phyloP scores from a whole-genome alignment of 768 basidiomycete species.

The Tricholoma sp. region DNA sequence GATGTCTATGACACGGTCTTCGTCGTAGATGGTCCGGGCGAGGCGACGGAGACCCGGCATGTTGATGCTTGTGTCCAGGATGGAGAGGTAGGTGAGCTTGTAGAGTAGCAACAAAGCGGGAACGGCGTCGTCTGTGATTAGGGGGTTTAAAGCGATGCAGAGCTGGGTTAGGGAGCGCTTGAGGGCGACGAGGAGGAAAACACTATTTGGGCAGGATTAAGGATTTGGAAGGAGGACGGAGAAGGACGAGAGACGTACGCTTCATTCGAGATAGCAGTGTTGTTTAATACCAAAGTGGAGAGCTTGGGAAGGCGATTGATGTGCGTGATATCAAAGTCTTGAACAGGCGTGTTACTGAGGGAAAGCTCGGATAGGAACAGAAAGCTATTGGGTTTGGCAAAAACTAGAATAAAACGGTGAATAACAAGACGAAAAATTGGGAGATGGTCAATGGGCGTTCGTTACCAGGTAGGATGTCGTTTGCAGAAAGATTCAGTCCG shows the following conservation, averaged over 20 bases:
- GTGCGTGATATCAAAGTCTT: conserved; percentile 44
- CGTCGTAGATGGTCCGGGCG: conserved; percentile 29
- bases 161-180: conserved; percentile 49
- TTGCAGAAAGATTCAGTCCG: conserved; percentile 43
- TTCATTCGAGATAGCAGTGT: conserved; percentile 58
- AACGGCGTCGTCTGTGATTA: conserved; percentile 51
- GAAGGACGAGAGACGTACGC: conserved; percentile 33
- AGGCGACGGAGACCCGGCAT: conserved; percentile 57
- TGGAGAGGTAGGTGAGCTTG: conserved; percentile 44
- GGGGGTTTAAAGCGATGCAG: conserved; percentile 45
- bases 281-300: conserved; percentile 39
- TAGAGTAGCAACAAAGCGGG: conserved; percentile 47
- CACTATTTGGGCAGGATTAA: conserved; percentile 27
- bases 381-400: conserved; percentile 48
- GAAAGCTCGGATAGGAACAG: conserved; percentile 44
- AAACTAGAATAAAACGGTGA: conserved; percentile 29
- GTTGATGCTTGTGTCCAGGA: conserved; percentile 47
- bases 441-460: conserved; percentile 4
- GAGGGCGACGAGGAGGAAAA: conserved; percentile 53
- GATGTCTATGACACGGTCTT: conserved; percentile 40
- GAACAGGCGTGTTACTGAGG: conserved; percentile 38
- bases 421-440: not conserved
- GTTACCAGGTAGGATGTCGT: conserved; percentile 39
- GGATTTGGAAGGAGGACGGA: not conserved
- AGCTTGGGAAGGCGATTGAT: conserved; percentile 53